These are phyloP conservation scores for Pseudoturritis turrita DNA, from an alignment of 345 rosid species.

Conservation along the genomic window DNA sequence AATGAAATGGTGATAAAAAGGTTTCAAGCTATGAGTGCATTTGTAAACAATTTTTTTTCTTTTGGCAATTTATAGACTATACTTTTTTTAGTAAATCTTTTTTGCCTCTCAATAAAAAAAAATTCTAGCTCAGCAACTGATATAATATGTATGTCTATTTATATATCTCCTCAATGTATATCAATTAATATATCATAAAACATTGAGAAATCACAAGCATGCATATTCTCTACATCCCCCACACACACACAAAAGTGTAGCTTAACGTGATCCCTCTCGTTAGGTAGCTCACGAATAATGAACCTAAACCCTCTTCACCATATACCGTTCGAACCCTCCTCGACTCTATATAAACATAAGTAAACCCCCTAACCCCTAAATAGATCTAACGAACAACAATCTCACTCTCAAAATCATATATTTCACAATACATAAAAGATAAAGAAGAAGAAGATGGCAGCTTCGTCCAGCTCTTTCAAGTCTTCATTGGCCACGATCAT, in stretches of 20 bases:
- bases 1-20: no score
- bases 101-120: no score
- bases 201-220: not conserved
- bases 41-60: no score
- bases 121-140: no score
- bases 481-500: not conserved
- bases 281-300: conserved; percentile 25
- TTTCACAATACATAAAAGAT: not conserved
- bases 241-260: not conserved
- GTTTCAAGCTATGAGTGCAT: no score
- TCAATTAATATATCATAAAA: no score
- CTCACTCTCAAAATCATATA: not conserved
- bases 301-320: conserved; percentile 4
- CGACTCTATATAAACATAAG: conserved; percentile 14
- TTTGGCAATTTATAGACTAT: no score
- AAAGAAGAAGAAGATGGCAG: conserved; percentile 14
- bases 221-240: not conserved
- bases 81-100: no score
- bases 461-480: conserved; percentile 12
- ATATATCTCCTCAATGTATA: no score
- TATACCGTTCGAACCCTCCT: not conserved
- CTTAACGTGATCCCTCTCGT: conserved; percentile 15
- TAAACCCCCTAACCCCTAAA: not conserved
- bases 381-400: not conserved
- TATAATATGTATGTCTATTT: no score